Base-by-base conservation (phyloP, 108 stramenopile genomes). In the Pseudonitzschia multiseries region DNA sequence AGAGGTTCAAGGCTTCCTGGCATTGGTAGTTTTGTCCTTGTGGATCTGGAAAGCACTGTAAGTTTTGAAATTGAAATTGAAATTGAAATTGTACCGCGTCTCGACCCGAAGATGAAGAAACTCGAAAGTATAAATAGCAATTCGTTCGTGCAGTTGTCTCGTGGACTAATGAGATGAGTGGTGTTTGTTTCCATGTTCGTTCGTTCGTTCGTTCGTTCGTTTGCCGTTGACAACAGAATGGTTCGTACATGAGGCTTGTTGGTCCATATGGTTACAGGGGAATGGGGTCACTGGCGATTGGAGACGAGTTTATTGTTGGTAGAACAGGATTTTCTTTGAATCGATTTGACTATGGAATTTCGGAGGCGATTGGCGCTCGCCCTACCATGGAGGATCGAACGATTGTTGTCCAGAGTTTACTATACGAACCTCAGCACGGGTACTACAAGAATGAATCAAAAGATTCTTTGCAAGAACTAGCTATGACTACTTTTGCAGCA, bases 291-390 rank as follows among this genome's bases (percentile, higher is more conserved):
- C 84, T 93, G 17, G 76, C 83, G 43, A 73, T 96, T 28, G 90
- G 92, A 28, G 98, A 98, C 62, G 93, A 97, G 79, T 89, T 98
- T 70, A 89, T 98, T 75, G 97, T 98, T 20, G 98, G 97, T 53
- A 84, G 98, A 81, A 98, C 98, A n/a, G 97, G 98, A 41, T 97
- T 98, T 76, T 93, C 90, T 36, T 87, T 98, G 29, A 97, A 97
- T 83, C 92, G 97, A 72, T 98, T 94, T 72, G 98, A 98, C 74
- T 97, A 89, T 69, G 98, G 98, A 53, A 90, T 97, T 67, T 96
- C 93, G 69, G 97, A 97, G 81, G 89, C 94, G 22, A 93, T 93
- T 57, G 97, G 97, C 54, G 92, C 93, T 17, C 76, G 97, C 50
- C 94, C 92, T 53, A 93, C 95, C 10, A 97, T 97, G 97, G 97